phyloP scores from a whole-genome alignment of 129 eudicot genomes.

The Ambrosia artemisiifolia region DNA sequence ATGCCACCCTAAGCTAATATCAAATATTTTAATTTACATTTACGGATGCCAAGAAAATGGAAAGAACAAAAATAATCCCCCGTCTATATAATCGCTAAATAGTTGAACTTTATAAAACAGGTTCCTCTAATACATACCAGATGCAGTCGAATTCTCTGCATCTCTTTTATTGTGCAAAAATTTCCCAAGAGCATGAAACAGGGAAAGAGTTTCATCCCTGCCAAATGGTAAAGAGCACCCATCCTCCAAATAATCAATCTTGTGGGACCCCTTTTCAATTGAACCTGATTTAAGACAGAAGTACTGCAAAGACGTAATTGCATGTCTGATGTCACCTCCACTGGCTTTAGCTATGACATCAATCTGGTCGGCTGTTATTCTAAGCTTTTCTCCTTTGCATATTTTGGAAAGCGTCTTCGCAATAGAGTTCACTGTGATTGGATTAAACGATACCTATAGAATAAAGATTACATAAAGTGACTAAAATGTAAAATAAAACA shows the following conservation, averaged over 20 bases:
- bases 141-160: slow-evolving; percentile 28
- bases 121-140: slow-evolving; percentile 42
- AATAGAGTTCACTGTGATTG: slow-evolving; percentile 79
- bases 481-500: background rate
- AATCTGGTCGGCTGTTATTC: slow-evolving; percentile 49
- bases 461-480: slow-evolving; percentile 11
- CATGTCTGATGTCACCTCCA: slow-evolving; percentile 95
- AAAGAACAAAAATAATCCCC: background rate
- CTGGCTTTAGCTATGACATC: slow-evolving; percentile 78
- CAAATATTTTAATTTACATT: background rate
- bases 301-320: slow-evolving; percentile 86
- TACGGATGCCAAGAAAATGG: background rate
- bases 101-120: background rate
- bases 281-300: slow-evolving; percentile 50
- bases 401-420: slow-evolving; percentile 62
- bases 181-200: slow-evolving; percentile 94
- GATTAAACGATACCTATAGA: slow-evolving; percentile 80
- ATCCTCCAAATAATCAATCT: slow-evolving; percentile 27
- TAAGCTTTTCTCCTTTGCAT: slow-evolving; percentile 56
- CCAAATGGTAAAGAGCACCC: slow-evolving; percentile 57
- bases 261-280: slow-evolving; percentile 25
- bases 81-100: background rate
- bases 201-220: slow-evolving; percentile 84
- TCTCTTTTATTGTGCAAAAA: slow-evolving; percentile 95
- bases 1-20: background rate